Evolutionary conservation across 2,329 filamentous ascomycete genomes (phyloP).

Genomic region (Apiospora aurea): DNA sequence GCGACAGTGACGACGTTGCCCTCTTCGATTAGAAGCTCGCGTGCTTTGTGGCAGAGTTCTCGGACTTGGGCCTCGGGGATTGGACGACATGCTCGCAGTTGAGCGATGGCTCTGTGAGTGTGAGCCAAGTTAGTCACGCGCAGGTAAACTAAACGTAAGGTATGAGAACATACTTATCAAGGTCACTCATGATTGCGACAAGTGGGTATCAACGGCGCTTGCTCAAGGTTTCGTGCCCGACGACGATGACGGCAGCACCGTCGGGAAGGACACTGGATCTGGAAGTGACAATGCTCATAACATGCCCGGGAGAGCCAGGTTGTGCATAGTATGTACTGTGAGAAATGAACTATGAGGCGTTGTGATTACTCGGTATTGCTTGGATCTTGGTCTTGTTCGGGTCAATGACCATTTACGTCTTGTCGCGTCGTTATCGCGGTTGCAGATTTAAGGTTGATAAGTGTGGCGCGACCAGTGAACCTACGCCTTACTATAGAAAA

Average conservation of each 20-base stretch:
- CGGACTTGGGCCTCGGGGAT: slow-evolving; percentile 96
- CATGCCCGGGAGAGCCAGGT: background rate
- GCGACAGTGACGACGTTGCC: slow-evolving; percentile 96
- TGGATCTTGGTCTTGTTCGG: background rate
- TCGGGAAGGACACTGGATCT: background rate
- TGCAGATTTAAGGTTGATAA: slow-evolving; percentile 20
- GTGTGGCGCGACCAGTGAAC: slow-evolving; percentile 2
- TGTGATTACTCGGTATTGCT: background rate
- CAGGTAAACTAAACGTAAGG: slow-evolving; percentile 23
- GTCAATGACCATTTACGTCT: background rate
- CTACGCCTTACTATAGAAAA: background rate
- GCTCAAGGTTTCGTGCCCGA: slow-evolving; percentile 15
- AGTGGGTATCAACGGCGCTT: slow-evolving; percentile 1
- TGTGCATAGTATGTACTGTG: background rate
- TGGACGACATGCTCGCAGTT: slow-evolving; percentile 92
- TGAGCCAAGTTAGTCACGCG: slow-evolving; percentile 27
- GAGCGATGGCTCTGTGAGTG: slow-evolving; percentile 84
- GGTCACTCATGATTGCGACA: slow-evolving; percentile 76
- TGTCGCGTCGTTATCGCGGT: slow-evolving; percentile 10
- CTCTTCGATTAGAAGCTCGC: slow-evolving; percentile 95
- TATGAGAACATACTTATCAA: slow-evolving; percentile 75
- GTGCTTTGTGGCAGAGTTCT: slow-evolving; percentile 95
- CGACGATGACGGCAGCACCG: slow-evolving; percentile 18
- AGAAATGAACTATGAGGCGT: background rate
- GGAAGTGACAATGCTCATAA: background rate